phyloP scores from a whole-genome alignment of 106 monocot genomes.

The Narthecium ossifragum region DNA sequence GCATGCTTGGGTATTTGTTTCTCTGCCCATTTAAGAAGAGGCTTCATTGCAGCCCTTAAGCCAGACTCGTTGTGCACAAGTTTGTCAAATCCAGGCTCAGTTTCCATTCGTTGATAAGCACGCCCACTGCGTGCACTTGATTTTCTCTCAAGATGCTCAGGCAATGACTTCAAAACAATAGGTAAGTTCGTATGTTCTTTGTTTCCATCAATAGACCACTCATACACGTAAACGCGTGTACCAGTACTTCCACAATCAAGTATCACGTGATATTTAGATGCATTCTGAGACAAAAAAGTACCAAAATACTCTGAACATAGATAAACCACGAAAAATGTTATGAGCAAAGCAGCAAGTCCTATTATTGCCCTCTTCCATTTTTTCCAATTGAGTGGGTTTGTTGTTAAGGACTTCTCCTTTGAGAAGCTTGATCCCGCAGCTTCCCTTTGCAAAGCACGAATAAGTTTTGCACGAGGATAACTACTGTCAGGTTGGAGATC shows the following conservation, averaged over 20 bases:
- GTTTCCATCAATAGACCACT: constrained; percentile 39
- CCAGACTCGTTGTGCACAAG: constrained; percentile 78
- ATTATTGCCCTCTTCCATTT: constrained; percentile 30
- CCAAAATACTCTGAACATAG: constrained; percentile 36
- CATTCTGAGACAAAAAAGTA: constrained; percentile 26
- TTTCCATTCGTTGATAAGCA: constrained; percentile 97
- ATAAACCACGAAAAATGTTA: constrained; percentile 36
- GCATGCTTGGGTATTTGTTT: constrained; percentile 78
- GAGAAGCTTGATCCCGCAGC: constrained; percentile 60
- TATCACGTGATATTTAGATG: constrained; percentile 64
- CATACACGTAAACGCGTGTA: constrained; percentile 87
- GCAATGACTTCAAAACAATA: constrained; percentile 64
- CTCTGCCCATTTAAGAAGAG: constrained; percentile 83
- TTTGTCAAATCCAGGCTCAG: constrained; percentile 89
- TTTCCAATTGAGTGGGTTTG: constrained; percentile 34
- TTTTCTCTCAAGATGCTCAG: constrained; percentile 41
- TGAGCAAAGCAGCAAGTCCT: constrained; percentile 22
- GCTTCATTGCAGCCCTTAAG: constrained; percentile 60
- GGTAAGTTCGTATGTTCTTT: constrained; percentile 36
- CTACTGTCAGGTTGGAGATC: constrained; percentile 35
- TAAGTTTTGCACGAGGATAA: constrained; percentile 23
- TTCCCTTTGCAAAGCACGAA: constrained; percentile 48
- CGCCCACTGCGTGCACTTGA: constrained; percentile 43
- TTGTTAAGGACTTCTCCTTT: constrained; percentile 56
- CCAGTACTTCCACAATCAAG: constrained; percentile 98